These are phyloP conservation scores for Bruguiera sexangula DNA, from an alignment of 345 rosid species.

Conservation along the genomic window DNA sequence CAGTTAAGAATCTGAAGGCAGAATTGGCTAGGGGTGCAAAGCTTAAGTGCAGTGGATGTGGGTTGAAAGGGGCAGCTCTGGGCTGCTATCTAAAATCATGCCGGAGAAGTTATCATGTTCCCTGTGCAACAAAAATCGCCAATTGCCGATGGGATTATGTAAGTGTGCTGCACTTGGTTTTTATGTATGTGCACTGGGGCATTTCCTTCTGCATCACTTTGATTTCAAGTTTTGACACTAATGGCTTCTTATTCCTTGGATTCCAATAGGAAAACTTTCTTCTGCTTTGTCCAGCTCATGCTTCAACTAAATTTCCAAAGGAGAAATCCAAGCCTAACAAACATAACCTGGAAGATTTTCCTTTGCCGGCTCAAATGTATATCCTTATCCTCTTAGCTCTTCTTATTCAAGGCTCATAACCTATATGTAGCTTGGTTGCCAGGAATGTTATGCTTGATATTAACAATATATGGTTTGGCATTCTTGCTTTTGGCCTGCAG, in stretches of 20 bases:
- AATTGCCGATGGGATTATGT: slow-evolving; percentile 83
- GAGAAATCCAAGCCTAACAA: slow-evolving; percentile 46
- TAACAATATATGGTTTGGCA: too few relatives aligned
- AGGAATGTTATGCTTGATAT: too few relatives aligned
- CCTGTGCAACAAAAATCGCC: slow-evolving; percentile 57
- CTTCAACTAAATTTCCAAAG: slow-evolving; percentile 56
- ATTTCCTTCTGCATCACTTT: slow-evolving; percentile 3
- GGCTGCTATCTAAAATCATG: slow-evolving; percentile 82
- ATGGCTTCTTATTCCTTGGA: slow-evolving; percentile 4
- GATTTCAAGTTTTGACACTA: slow-evolving; percentile 2
- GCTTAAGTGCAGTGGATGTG: slow-evolving; percentile 68
- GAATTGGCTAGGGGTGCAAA: slow-evolving; percentile 77
- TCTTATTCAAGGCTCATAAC: background rate
- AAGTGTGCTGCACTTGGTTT: slow-evolving; percentile 19
- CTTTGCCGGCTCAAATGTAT: slow-evolving; percentile 33
- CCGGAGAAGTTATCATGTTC: slow-evolving; percentile 70
- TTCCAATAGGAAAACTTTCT: slow-evolving; percentile 56
- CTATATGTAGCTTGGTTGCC: background rate
- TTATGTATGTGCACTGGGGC: background rate
- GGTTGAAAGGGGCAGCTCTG: slow-evolving; percentile 77
- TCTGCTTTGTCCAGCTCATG: slow-evolving; percentile 73
- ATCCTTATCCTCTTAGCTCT: slow-evolving; percentile 1
- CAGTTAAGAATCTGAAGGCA: slow-evolving; percentile 59
- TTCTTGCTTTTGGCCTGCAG: slow-evolving; percentile 37
- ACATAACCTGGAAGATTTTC: background rate